A percentile compares a stretch with the other conserved stretches of the same genome.
Evolutionary conservation across 306 rosid genomes (phyloP).

Genomic region (Prunus fruticosa): DNA sequence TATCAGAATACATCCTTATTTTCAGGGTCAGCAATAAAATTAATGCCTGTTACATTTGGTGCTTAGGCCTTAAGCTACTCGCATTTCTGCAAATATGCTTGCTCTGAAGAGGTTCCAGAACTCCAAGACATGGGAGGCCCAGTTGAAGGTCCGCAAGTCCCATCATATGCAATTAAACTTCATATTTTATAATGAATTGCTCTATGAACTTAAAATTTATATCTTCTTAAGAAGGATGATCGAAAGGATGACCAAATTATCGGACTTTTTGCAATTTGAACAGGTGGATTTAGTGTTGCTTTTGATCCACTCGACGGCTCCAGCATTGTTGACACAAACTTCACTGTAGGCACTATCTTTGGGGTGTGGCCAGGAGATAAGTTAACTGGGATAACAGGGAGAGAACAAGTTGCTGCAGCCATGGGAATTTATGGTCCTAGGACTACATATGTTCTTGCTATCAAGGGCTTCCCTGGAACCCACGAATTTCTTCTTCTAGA

Average conservation of each 20-base stretch:
- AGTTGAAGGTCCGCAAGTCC: slow-evolving; percentile 57
- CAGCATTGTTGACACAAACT: slow-evolving; percentile 96
- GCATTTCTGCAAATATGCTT: slow-evolving; percentile 91
- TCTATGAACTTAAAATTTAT: background rate
- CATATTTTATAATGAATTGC: background rate
- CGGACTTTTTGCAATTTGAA: slow-evolving; percentile 17
- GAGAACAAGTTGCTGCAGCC: slow-evolving; percentile 98
- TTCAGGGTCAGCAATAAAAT: too few species aligned
- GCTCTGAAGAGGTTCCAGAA: slow-evolving; percentile 96
- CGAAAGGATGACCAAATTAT: background rate
- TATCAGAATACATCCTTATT: background rate
- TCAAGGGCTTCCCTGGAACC: slow-evolving; percentile 84
- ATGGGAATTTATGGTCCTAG: slow-evolving; percentile 98
- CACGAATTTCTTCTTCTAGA: slow-evolving; percentile 96
- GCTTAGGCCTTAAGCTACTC: slow-evolving; percentile 81
- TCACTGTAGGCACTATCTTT: slow-evolving; percentile 96
- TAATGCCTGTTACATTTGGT: background rate
- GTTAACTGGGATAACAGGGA: slow-evolving; percentile 82
- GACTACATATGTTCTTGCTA: slow-evolving; percentile 93
- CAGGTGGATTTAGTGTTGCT: slow-evolving; percentile 99
- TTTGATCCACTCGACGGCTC: slow-evolving; percentile 99
- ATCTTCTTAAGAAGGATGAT: background rate
- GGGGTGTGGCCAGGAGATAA: slow-evolving; percentile 99
- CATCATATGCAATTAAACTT: background rate
- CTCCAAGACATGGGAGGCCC: slow-evolving; percentile 99